A percentile compares a stretch with the other conserved stretches of the same genome.
Conservation (phyloP, 2,329 filamentous ascomycete genomes). For the Epicoccum nigrum region DNA sequence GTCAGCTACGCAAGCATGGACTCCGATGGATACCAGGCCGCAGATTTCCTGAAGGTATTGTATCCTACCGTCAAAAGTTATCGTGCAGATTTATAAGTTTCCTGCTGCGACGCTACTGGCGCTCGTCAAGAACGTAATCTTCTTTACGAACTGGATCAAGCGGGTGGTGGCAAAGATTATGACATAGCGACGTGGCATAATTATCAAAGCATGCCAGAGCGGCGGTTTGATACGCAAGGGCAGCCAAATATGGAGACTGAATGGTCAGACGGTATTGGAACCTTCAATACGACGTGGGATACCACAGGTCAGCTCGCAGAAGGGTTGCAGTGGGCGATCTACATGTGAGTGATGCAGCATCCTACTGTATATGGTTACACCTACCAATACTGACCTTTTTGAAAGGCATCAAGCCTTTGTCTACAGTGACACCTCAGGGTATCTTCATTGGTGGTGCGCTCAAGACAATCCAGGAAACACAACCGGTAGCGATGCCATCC, state of each 20-base stretch:
- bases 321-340: not conserved
- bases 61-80: not conserved
- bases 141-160: not conserved
- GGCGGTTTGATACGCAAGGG: not conserved
- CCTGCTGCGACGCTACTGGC: not conserved
- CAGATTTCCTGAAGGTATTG: not conserved
- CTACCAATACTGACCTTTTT: too few relatives aligned
- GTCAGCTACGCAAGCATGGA: not conserved
- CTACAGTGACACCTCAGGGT: not conserved
- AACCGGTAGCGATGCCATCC: not conserved
- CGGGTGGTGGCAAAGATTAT: not conserved
- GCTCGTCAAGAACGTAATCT: not conserved
- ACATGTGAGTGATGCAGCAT: not conserved
- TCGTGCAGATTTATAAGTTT: not conserved
- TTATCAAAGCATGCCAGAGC: not conserved
- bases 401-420: not conserved
- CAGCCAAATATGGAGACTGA: not conserved
- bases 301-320: not conserved
- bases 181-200: not conserved
- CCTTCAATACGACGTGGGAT: not conserved
- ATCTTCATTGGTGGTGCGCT: not conserved
- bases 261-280: not conserved
- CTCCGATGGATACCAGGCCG: not conserved
- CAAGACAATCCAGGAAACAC: not conserved
- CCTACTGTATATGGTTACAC: not conserved